Base-by-base conservation (phyloP, 2,329 filamentous ascomycete genomes). In the Cephalotrichum gorgonifer region DNA sequence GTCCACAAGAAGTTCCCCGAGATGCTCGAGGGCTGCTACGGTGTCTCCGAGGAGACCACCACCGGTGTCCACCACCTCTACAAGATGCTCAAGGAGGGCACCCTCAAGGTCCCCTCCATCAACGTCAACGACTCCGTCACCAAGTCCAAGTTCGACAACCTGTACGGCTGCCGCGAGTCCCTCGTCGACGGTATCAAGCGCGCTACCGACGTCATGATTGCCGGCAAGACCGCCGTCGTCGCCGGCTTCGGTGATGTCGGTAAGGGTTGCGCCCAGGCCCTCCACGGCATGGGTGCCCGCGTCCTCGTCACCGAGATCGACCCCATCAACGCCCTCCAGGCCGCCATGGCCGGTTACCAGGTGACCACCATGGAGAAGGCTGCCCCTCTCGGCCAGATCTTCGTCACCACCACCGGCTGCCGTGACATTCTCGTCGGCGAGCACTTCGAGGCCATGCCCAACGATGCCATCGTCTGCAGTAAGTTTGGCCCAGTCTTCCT, bases 101-200 rank as follows among this genome's bases (percentile, higher is more conserved):
- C 82, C 71, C 88, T 97, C 57, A 85, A 95, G 55, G 87, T 95
- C 58, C 93, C 93, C 59, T 80, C 91, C 72, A 88, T 97, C 84
- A 98, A 98, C 74, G 91, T 98, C 80, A 97, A 98, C 78, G 91
- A 98, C 83, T 90, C 86, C 52, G 91, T 98, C 68, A 98, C 93
- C 73, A 98, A 97, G 85, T 95, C 89, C 75, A 98, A 98, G 83
- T 98, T 98, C 71, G 93, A 97, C 83, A 98, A 98, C 85, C 77
- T 97, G 58, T 98, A 97, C 82, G 91, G 93, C 67, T 97, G 93
- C 88, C 85, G 89, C 69, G 93, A 97, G 79, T 96, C 91, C 56
- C 86, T 98, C 62, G 84, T 98, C 64, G 93, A 98, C 71, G 93
- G 93, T 71, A 97, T 98, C 84, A 98, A 97, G 87, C 91, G 91